Conservation (phyloP, 1,284 basidiomycete species). For the Papiliotrema fonsecae region DNA sequence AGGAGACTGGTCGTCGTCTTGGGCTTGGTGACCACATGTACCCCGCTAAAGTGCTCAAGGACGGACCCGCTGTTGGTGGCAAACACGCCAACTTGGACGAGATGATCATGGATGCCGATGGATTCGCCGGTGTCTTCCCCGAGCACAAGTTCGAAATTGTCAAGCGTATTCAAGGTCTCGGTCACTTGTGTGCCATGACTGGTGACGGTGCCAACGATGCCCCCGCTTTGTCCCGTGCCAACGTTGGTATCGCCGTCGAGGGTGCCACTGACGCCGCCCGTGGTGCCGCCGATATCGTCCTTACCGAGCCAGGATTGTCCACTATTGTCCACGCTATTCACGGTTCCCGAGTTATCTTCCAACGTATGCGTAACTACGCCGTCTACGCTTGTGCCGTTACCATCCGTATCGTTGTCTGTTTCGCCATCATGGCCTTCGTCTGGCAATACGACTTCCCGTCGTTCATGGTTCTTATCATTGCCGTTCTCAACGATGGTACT, state of each 20-base stretch:
- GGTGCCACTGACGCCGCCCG: constrained; percentile 94
- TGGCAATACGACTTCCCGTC: constrained; percentile 98
- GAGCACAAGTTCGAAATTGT: constrained; percentile 92
- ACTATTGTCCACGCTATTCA: constrained; percentile 96
- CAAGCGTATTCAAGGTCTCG: constrained; percentile 88
- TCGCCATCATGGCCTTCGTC: constrained; percentile 89
- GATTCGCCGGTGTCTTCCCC: constrained; percentile 92
- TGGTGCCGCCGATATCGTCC: constrained; percentile 90
- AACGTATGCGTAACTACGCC: constrained; percentile 94
- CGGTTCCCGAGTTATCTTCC: constrained; percentile 93
- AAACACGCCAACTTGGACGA: constrained; percentile 80
- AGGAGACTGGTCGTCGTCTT: constrained; percentile 97
- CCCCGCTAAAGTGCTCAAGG: constrained; percentile 89
- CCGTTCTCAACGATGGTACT: constrained; percentile 93
- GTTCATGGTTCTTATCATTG: constrained; percentile 98
- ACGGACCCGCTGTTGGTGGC: constrained; percentile 71
- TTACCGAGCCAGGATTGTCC: constrained; percentile 91
- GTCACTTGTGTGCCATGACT: constrained; percentile 84
- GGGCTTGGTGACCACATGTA: constrained; percentile 97
- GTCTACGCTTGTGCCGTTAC: constrained; percentile 93
- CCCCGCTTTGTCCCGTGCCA: constrained; percentile 86
- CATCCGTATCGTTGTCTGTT: constrained; percentile 97
- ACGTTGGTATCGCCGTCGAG: constrained; percentile 95
- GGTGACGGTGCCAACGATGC: constrained; percentile 98
- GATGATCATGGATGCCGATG: constrained; percentile 65